Base-by-base conservation (phyloP, 352 stramenopile genomes). In the Globisporangium echinulatum region DNA sequence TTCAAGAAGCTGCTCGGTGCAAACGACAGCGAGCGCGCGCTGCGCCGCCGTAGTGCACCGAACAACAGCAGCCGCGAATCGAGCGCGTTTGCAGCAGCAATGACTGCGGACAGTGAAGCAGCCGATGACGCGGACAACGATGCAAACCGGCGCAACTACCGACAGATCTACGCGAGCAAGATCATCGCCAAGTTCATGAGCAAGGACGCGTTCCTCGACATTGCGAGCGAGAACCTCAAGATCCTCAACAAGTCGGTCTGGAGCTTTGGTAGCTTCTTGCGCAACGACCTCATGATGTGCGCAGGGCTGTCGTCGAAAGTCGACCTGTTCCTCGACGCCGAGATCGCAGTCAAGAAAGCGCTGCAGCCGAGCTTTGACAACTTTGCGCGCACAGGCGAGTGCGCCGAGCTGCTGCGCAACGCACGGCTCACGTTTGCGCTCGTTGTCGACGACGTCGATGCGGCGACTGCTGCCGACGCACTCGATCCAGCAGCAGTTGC, bases 121-220 rank as follows among this genome's bases (percentile, higher is more conserved):
- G 19, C 46, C 8, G 51, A 59, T 53, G 57, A 67, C 25, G 52
- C 53, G 11, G 44, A 50, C 5, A 38, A 63, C 8, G 38, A 59
- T 4, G 49, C 44, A 3, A 47, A 57, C 17, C 62, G 64, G 5
- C 66, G 71, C 25, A 61, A 71, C 19, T 68, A 81, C 15, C 76
- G 82, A 8, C 68, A 74, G 33, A 70, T 78, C 64, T 94, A 94
- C 64, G 85, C 82, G 13, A 90, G 81, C 67, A 92, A 94, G 65
- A 91, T 94, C 64, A 91, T 94, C 58, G 47, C 71, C 62, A 94
- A 94, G 67, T 94, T 91, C 65, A 92, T 94, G 80, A 87, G 68
- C 61, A 72, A 82, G 38, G 85, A 88, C 67, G 81, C 85, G 37
- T 94, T 92, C 54, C 53, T 94, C 10, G 76, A 94, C 58, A 92